Evolutionary conservation across 192 early-diverging fungal genomes (phyloP).

Genomic region (Umbelopsis sp.): DNA sequence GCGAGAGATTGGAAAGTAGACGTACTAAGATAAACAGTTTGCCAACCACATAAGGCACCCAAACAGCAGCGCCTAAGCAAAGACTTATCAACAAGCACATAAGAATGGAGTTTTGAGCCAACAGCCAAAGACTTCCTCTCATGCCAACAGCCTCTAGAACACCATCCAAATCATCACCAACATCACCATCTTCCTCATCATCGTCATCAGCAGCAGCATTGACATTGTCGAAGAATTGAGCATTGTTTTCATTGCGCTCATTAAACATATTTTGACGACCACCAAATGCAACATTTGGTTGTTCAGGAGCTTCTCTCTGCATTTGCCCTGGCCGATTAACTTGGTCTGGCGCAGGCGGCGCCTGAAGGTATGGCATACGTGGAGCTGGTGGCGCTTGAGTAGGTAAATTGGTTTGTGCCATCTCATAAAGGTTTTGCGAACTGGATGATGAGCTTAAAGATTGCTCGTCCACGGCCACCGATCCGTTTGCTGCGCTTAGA

Average conservation of each 20-base stretch:
- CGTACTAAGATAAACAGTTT: constrained; percentile 48
- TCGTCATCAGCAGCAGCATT: constrained; percentile 20
- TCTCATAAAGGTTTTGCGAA: not conserved
- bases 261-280: constrained; percentile 11
- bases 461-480: not conserved
- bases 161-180: constrained; percentile 66
- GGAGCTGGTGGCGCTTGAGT: constrained; percentile 10
- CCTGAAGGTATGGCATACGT: constrained; percentile 13
- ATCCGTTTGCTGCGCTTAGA: not conserved
- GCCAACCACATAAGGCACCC: constrained; percentile 75
- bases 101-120: constrained; percentile 79
- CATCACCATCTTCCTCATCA: constrained; percentile 45
- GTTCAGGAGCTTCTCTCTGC: constrained; percentile 5
- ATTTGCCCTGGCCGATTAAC: not conserved
- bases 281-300: constrained; percentile 3
- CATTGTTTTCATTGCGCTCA: constrained; percentile 15
- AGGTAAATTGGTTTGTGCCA: constrained; percentile 10
- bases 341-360: constrained; percentile 3
- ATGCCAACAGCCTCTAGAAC: constrained; percentile 88
- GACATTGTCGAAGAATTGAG: constrained; percentile 6
- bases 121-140: constrained; percentile 73
- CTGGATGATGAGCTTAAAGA: not conserved
- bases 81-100: constrained; percentile 72
- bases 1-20: not conserved
- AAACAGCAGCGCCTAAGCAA: constrained; percentile 68